Evolutionary conservation across 257 asterid species (phyloP).

Genomic region (Nicotiana benthamiana): DNA sequence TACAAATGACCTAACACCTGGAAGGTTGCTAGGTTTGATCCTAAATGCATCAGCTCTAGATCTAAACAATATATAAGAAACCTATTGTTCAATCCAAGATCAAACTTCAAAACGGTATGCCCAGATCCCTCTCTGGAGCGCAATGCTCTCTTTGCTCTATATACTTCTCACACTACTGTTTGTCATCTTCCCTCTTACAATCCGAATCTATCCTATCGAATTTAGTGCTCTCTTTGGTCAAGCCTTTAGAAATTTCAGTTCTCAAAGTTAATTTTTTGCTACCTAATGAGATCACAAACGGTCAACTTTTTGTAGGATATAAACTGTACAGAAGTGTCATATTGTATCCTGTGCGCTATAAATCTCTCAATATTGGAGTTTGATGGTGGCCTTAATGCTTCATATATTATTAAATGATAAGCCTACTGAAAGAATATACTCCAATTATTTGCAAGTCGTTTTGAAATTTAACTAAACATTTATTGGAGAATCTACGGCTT

Average conservation of each 20-base stretch:
- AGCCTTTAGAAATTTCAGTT: neutral
- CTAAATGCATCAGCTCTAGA: neutral
- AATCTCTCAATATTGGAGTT: neutral
- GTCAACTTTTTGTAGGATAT: neutral
- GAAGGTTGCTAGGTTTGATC: neutral
- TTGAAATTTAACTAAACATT: neutral
- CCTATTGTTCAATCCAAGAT: neutral
- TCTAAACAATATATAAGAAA: neutral
- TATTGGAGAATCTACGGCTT: neutral
- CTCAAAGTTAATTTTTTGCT: neutral
- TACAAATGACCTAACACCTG: neutral
- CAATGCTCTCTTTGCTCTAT: neutral
- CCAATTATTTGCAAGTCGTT: neutral
- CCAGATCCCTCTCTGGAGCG: neutral
- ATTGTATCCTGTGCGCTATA: neutral
- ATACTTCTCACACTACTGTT: neutral
- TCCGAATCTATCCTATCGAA: neutral
- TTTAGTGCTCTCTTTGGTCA: neutral
- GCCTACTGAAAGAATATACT: neutral
- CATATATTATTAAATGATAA: neutral
- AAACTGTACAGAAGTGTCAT: neutral
- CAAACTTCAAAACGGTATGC: neutral
- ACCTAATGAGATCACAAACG: neutral
- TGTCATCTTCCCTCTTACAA: neutral
- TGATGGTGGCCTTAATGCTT: neutral